phyloP scores from a whole-genome alignment of 2,329 filamentous ascomycete species.

The Magnaporthiopsis poae region DNA sequence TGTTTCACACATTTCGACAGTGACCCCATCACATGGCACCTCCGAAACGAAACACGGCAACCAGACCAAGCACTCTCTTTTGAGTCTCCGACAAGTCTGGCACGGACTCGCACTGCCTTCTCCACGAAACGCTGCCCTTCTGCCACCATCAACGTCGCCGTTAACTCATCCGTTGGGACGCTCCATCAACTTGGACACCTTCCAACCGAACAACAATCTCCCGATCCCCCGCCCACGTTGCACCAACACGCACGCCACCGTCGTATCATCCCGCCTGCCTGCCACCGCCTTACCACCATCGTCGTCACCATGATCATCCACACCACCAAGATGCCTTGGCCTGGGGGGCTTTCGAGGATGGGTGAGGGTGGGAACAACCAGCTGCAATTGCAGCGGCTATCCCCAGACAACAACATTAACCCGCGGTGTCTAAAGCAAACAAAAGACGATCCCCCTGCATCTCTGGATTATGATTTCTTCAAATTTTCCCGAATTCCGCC shows the following conservation, averaged over 20 bases:
- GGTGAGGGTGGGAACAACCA: background rate
- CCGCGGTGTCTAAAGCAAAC: background rate
- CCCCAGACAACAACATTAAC: background rate
- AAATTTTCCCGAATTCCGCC: background rate
- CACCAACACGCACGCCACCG: background rate
- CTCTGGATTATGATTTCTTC: background rate
- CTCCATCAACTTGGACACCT: background rate
- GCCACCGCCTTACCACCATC: no score
- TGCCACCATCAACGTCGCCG: background rate
- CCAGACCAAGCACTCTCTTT: background rate
- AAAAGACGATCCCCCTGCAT: background rate
- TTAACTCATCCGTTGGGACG: background rate
- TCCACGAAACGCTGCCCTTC: background rate
- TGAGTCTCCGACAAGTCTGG: background rate
- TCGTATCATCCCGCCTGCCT: no score
- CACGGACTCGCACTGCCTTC: background rate
- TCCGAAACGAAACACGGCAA: background rate
- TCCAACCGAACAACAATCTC: background rate
- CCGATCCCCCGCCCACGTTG: background rate
- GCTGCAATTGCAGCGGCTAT: background rate
- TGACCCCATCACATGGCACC: background rate
- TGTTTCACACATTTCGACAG: background rate
- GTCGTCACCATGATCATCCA: background rate
- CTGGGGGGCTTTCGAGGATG: background rate
- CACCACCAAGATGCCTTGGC: background rate